Evolutionary conservation across 2,329 filamentous ascomycete species (phyloP).

Genomic region (Clarireedia homoeocarpa): DNA sequence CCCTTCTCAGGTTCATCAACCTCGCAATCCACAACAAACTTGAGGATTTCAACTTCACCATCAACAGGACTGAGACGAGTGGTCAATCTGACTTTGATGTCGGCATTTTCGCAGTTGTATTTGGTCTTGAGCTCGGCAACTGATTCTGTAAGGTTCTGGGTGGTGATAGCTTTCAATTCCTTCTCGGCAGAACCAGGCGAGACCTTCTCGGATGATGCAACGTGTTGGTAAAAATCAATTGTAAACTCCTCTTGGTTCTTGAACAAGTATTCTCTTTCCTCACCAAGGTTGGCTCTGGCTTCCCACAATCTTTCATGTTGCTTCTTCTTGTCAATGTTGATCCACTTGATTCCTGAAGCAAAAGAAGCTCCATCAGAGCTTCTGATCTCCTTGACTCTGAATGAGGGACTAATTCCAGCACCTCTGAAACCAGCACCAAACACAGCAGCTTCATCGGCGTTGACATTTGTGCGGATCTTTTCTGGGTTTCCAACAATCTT

Average conservation of each 20-base stretch:
- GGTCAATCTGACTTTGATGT: constrained; percentile 73
- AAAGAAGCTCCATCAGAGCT: constrained; percentile 71
- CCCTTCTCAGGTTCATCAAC: constrained; percentile 65
- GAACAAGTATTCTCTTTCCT: constrained; percentile 77
- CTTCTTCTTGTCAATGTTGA: constrained; percentile 56
- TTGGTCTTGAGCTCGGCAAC: constrained; percentile 71
- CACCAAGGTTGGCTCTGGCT: constrained; percentile 65
- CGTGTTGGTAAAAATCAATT: constrained; percentile 70
- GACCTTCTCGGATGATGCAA: constrained; percentile 39
- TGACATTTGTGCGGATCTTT: constrained; percentile 89
- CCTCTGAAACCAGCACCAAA: constrained; percentile 94
- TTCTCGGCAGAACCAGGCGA: constrained; percentile 43
- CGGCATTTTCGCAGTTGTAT: constrained; percentile 61
- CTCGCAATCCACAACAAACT: constrained; percentile 78
- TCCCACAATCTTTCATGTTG: constrained; percentile 79
- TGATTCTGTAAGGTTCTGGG: constrained; percentile 78
- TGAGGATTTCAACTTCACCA: constrained; percentile 71
- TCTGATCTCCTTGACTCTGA: constrained; percentile 95
- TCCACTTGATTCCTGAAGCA: constrained; percentile 68
- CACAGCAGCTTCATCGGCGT: constrained; percentile 92
- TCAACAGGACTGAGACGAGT: constrained; percentile 64
- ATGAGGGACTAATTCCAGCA: constrained; percentile 84
- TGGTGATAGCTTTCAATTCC: constrained; percentile 58
- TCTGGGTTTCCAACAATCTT: constrained; percentile 60
- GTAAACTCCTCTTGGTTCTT: constrained; percentile 75